Percentiles rank a stretch among this genome's conserved stretches.
phyloP scores from a whole-genome alignment of 331 rosid genomes.

The Rosa hybrid region DNA sequence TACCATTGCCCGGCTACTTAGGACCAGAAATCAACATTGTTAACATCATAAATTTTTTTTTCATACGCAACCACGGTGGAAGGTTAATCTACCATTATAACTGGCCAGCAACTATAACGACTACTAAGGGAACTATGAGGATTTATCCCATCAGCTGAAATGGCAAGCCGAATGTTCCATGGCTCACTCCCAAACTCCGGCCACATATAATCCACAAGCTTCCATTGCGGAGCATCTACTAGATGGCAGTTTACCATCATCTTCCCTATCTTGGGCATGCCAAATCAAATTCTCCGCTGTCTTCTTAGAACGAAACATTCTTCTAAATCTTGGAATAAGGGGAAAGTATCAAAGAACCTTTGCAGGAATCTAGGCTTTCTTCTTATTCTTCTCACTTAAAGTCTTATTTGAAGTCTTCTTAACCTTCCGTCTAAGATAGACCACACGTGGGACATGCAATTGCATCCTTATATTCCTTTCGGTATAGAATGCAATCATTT shows the following conservation, averaged over 20 bases:
- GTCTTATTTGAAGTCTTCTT: neutral
- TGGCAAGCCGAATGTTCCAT: neutral
- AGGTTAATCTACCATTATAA: neutral
- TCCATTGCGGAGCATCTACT: neutral
- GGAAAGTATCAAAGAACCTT: slow-evolving; percentile 6
- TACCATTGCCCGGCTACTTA: slow-evolving; percentile 7
- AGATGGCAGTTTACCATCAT: neutral
- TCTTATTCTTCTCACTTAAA: neutral
- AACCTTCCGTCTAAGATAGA: neutral
- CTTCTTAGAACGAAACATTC: neutral
- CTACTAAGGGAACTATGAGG: neutral
- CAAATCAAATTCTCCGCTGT: neutral
- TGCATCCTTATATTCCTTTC: neutral
- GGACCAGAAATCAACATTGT: slow-evolving; percentile 9
- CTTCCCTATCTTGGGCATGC: neutral
- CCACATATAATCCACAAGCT: neutral
- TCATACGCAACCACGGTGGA: neutral
- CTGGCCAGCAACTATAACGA: neutral
- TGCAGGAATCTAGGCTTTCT: neutral
- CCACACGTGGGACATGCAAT: neutral
- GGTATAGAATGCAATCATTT: slow-evolving; percentile 11
- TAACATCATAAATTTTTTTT: neutral
- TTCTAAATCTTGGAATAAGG: neutral
- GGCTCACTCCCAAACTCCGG: neutral
- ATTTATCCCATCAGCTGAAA: neutral